phyloP scores from a whole-genome alignment of 2,329 filamentous ascomycete genomes.

The Apiospora malaysiana region DNA sequence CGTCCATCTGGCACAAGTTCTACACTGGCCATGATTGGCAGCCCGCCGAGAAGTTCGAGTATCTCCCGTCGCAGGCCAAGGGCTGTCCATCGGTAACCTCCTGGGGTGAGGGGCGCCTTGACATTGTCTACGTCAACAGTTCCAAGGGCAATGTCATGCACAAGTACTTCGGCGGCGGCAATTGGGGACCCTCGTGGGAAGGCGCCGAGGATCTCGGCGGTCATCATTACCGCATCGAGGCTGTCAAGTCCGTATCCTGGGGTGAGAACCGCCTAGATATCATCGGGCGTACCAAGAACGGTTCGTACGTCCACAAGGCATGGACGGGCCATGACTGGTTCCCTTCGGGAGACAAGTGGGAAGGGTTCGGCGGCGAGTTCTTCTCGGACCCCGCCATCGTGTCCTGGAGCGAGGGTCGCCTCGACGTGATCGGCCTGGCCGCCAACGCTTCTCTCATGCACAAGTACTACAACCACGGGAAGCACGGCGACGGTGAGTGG shows the following conservation, averaged over 20 bases:
- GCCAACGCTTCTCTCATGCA: slow-evolving; percentile 27
- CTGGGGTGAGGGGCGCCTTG: slow-evolving; percentile 30
- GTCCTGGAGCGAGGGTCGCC: slow-evolving; percentile 29
- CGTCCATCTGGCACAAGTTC: slow-evolving; percentile 24
- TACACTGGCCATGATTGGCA: slow-evolving; percentile 32
- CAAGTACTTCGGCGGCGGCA: slow-evolving; percentile 30
- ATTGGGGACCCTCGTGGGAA: slow-evolving; percentile 32
- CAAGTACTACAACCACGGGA: slow-evolving; percentile 25
- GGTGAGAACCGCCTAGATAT: slow-evolving; percentile 29
- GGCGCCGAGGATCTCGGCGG: slow-evolving; percentile 27
- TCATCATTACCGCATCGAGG: slow-evolving; percentile 14
- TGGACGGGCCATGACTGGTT: slow-evolving; percentile 29
- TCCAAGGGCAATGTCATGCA: slow-evolving; percentile 27
- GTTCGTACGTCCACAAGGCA: slow-evolving; percentile 30
- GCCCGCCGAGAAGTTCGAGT: slow-evolving; percentile 27
- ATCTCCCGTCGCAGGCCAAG: slow-evolving; percentile 23
- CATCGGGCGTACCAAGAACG: slow-evolving; percentile 26
- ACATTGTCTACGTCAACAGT: slow-evolving; percentile 28
- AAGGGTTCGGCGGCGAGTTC: slow-evolving; percentile 29
- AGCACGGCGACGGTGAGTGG: slow-evolving; percentile 24
- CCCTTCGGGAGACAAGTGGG: slow-evolving; percentile 25
- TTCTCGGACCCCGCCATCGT: slow-evolving; percentile 24
- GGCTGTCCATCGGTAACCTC: slow-evolving; percentile 28
- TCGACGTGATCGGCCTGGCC: slow-evolving; percentile 28
- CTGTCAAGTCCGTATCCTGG: slow-evolving; percentile 24